Conservation (phyloP, 805 yeast genomes). For the Saccharomycopsis olivae region DNA sequence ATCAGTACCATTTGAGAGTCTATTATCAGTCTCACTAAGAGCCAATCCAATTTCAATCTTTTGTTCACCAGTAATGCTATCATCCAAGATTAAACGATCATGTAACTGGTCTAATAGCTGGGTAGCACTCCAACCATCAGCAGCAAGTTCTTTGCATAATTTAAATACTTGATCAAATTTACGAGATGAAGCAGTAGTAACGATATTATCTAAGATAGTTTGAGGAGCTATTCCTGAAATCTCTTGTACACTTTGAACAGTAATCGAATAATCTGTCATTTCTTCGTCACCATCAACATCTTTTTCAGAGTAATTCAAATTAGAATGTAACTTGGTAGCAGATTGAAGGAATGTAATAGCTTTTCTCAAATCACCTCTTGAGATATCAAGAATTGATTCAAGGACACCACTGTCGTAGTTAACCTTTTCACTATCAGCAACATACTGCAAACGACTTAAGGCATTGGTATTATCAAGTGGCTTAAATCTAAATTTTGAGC, state of each 20-base stretch:
- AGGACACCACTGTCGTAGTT: conserved; percentile 39
- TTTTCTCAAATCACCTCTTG: conserved; percentile 86
- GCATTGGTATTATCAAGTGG: conserved; percentile 67
- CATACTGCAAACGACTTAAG: conserved; percentile 49
- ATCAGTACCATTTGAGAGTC: conserved; percentile 75
- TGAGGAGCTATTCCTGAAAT: conserved; percentile 68
- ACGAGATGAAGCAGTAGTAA: conserved; percentile 27
- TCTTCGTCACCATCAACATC: conserved; percentile 23
- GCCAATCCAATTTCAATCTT: conserved; percentile 57
- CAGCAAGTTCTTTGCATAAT: conserved; percentile 39
- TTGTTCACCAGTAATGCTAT: conserved; percentile 35
- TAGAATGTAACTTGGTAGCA: conserved; percentile 46
- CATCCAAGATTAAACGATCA: conserved; percentile 50
- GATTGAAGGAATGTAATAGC: conserved; percentile 88
- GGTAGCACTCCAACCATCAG: conserved; percentile 72
- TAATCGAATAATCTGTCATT: conserved; percentile 23
- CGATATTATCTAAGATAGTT: conserved; percentile 31
- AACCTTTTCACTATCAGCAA: conserved; percentile 43
- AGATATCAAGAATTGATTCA: conserved; percentile 53
- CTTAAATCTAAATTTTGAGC: conserved; percentile 89
- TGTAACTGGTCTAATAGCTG: conserved; percentile 66
- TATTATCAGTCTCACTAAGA: conserved; percentile 65
- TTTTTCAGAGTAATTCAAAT: conserved; percentile 23
- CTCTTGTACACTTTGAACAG: conserved; percentile 33
- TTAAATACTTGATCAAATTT: conserved; percentile 27